These are phyloP conservation scores for Boletellus sp. DNA, from an alignment of 768 basidiomycete species.

Conservation along the genomic window DNA sequence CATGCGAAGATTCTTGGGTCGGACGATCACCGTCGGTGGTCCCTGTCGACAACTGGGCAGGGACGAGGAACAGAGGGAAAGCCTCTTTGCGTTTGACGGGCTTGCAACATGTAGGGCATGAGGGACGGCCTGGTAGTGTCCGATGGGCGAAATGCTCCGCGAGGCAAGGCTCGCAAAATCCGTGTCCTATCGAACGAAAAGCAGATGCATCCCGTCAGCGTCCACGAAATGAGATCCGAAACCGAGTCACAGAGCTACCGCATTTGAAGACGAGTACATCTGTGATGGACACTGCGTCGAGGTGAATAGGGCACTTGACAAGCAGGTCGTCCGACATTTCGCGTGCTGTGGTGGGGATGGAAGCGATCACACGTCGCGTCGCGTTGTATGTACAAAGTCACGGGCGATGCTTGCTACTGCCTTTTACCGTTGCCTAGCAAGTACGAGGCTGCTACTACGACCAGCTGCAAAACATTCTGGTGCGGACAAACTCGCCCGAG, in stretches of 20 bases:
- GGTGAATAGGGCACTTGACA: conserved; percentile 32
- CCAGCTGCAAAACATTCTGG: no score
- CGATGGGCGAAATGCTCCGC: conserved; percentile 18
- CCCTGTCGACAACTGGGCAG: conserved; percentile 10
- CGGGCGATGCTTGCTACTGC: background rate
- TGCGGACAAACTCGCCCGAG: no score
- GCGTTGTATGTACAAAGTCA: background rate
- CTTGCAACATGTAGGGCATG: conserved; percentile 32
- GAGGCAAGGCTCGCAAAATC: conserved; percentile 30
- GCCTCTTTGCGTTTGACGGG: conserved; percentile 25
- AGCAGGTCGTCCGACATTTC: conserved; percentile 19
- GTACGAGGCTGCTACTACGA: no score
- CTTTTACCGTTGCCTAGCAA: no score
- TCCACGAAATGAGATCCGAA: background rate
- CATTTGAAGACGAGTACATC: conserved; percentile 30
- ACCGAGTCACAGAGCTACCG: conserved; percentile 18
- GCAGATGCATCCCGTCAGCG: conserved; percentile 13
- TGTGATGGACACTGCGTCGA: conserved; percentile 25
- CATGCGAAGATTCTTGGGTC: conserved; percentile 3
- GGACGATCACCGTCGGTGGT: background rate
- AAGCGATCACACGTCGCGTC: background rate
- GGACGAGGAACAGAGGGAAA: conserved; percentile 25
- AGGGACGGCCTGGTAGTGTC: conserved; percentile 1
- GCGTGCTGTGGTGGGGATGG: background rate
- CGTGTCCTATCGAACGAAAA: conserved; percentile 32